Evolutionary conservation across 805 yeast species (phyloP), one percentile per base, ranked within the genome.

Genomic region (Lipomyces orientalis): DNA sequence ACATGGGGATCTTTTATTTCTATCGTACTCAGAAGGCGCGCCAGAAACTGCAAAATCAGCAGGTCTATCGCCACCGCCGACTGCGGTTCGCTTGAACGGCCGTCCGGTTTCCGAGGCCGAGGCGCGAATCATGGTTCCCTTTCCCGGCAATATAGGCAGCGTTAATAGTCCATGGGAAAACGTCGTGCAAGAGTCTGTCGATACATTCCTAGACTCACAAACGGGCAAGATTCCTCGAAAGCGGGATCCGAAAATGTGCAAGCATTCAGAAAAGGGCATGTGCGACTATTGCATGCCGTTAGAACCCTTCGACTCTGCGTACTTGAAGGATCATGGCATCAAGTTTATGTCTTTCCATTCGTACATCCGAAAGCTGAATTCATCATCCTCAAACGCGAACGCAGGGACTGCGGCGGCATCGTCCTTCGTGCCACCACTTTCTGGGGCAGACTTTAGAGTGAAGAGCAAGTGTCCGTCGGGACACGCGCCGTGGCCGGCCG

Each of bases 241-340:
- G 49, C 83, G 81, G 70, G 85, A 91, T 0, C 67, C 74, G 29
- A 73, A 77, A 1, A 80, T 93, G 69, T 94, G 99, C 78, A 86
- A 88, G 67, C 99, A 95, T 77, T 90, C 94, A 2, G 94, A 88
- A 51, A 89, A 89, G 73, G 99, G 98, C 1, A 95, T 95, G 98
- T 95, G 99, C 78, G 99, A 95, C 75, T 92, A 93, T 76, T 95
- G 98, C 77, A 87, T 96, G 43, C 97, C 98, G 0, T 80, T 95
- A 62, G 97, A 97, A 46, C 98, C 99, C 1, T 95, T 94, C 91
- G 97, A 95, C 77, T 84, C 84, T 70, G 86, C 83, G 29, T 94
- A 93, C 76, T 88, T 88, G 71, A 85, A 85, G 60, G 89, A 87
- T 69, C 82, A 93, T 69, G 87, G 86, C 51, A 91, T 94, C 76